Evolutionary conservation across 768 basidiomycete genomes (phyloP), one percentile per base, ranked within the genome.

Genomic region (Paxillus ammoniavirescens): DNA sequence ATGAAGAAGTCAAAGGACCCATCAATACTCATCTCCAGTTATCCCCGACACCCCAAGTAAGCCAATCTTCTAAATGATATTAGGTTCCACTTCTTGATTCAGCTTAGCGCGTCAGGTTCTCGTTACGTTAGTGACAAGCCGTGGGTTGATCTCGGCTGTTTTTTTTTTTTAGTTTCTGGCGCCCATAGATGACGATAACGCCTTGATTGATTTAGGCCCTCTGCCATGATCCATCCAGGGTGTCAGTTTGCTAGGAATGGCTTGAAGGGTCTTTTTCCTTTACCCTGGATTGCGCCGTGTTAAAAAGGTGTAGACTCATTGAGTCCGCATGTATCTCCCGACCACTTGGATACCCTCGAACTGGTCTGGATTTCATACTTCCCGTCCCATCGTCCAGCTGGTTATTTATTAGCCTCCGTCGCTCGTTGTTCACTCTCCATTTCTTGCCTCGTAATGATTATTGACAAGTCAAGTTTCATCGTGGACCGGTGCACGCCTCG

Each of bases 401-500:
- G 15, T 43, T 44, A 49, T 26, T n/a, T 35, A 42, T 47, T 54
- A 50, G 31, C 36, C 31, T 43, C 45, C 49, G 42, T 31, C 40
- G 15, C 40, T 42, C 48, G 28, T 47, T 61, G 18, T 56, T 41
- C 43, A 51, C 23, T 7, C 6, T n/a, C 37, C 4, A 26, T 40
- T 38, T 21, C 23, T 53, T 21, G 28, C 17, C n/a, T 5, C 26
- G 30, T 54, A 36, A 70, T 70, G 70, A 68, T 70, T 44, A 68
- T 70, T 52, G 68, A 58, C 59, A 66, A 61, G 53, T 62, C 70
- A 10, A 68, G 58, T 12, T 62, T 72, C 42, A 64, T 61, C 10
- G 64, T 70, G 9, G 69, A 70, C 43, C 68, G 64, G 59, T 70
- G 60, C 48, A 65, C 61, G 14, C 64, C 68, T 10, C 62, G 64